Conservation (phyloP, 208 protist genomes). For the Naegleria gruberi region DNA sequence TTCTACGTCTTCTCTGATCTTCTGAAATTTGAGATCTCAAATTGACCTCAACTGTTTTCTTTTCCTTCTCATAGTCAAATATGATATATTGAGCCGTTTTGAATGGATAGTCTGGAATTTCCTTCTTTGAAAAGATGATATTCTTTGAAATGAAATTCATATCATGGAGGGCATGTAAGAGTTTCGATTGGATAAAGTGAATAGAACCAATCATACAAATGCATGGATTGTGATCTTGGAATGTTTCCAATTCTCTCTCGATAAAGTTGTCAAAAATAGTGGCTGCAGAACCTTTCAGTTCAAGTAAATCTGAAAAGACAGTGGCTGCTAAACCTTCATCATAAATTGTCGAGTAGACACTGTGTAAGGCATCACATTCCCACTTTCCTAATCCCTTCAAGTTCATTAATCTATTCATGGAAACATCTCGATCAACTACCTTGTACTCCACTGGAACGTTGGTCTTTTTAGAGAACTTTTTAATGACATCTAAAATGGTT, state of each 20-base stretch:
- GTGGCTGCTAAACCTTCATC: not conserved
- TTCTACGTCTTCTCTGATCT: not conserved
- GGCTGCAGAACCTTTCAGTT: not conserved
- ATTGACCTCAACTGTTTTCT: not conserved
- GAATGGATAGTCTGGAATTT: constrained; percentile 1
- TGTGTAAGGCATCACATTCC: not conserved
- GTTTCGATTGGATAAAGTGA: not conserved
- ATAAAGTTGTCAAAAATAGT: not conserved
- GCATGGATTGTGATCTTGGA: not conserved
- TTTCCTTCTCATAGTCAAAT: not conserved
- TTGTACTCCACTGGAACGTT: not conserved
- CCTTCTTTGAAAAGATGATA: not conserved
- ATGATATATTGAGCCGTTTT: not conserved
- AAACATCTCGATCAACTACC: not conserved
- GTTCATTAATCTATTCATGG: not conserved
- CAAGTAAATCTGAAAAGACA: not conserved
- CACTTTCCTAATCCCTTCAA: not conserved
- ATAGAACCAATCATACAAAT: not conserved
- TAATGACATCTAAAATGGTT: not conserved
- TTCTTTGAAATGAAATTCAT: not conserved
- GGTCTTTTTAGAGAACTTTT: not conserved
- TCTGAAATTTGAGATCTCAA: not conserved
- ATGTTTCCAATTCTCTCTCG: not conserved
- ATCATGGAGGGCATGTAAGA: not conserved
- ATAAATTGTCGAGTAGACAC: not conserved